Evolutionary conservation across 345 rosid genomes (phyloP).

Genomic region (Melaleuca quinquenervia): DNA sequence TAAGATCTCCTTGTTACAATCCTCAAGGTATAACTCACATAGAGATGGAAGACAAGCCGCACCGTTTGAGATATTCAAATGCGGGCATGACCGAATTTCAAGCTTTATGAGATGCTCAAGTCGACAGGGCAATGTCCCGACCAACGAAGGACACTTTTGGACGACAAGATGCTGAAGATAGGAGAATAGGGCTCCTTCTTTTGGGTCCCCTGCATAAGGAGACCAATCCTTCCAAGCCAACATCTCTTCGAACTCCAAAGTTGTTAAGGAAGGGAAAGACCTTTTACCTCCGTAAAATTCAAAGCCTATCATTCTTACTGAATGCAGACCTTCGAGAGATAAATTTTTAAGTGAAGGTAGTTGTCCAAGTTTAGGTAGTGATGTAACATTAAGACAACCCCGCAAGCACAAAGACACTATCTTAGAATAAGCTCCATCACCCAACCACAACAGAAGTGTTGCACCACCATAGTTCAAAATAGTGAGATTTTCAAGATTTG

Average conservation of each 20-base stretch:
- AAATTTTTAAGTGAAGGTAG: neutral
- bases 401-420: neutral
- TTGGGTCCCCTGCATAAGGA: no score
- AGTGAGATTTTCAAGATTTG: neutral
- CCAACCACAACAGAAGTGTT: neutral
- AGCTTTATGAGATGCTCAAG: neutral
- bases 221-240: no score
- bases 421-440: neutral
- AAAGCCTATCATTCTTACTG: no score
- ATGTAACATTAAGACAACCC: neutral
- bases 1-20: neutral
- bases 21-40: neutral
- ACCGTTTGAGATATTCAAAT: neutral
- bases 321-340: no score
- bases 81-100: neutral
- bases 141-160: rapidly evolving
- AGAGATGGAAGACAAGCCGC: neutral
- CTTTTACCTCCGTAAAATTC: no score
- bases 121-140: neutral
- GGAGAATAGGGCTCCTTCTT: neutral
- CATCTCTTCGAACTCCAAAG: no score
- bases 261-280: no score
- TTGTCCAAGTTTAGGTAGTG: neutral
- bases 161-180: neutral
- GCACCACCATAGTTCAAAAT: neutral